Conservation (phyloP, 306 rosid genomes). For the Senna tora region DNA sequence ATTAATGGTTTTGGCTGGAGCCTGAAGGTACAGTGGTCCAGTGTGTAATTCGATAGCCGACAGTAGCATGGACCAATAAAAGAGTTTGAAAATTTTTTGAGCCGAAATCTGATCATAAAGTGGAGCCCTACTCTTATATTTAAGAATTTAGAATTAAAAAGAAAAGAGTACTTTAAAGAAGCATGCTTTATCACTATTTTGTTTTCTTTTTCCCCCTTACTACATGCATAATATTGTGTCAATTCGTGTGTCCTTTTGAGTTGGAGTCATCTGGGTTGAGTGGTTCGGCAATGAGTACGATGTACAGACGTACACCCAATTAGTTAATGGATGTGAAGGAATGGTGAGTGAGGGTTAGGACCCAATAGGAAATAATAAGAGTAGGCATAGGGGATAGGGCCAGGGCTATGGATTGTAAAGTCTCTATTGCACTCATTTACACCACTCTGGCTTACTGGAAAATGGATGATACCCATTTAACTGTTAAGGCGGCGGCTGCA, state of each 20-base stretch:
- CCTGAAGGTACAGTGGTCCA: conserved; percentile 42
- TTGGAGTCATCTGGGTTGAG: conserved; percentile 8
- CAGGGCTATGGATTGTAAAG: conserved; percentile 10
- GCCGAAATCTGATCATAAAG: conserved; percentile 47
- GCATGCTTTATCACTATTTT: neutral
- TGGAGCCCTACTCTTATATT: conserved; percentile 18
- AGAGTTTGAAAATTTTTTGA: conserved; percentile 24
- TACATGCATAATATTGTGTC: neutral
- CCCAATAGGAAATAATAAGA: conserved; percentile 2
- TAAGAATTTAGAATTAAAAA: too few species aligned
- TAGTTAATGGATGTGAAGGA: conserved; percentile 26
- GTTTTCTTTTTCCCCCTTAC: too few species aligned
- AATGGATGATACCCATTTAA: conserved; percentile 19
- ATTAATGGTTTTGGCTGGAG: conserved; percentile 40
- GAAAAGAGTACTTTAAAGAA: neutral
- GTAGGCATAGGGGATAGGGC: conserved; percentile 32
- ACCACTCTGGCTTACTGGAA: conserved; percentile 31
- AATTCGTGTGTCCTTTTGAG: neutral
- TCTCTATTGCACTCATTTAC: conserved; percentile 40
- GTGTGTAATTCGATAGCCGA: conserved; percentile 28
- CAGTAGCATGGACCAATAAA: conserved; percentile 31
- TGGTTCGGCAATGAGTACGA: conserved; percentile 18
- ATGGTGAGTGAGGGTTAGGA: conserved; percentile 1
- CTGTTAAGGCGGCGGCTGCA: conserved; percentile 42
- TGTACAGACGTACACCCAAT: conserved; percentile 27